A percentile compares a stretch with the other conserved stretches of the same genome.
Evolutionary conservation across 2,329 filamentous ascomycete genomes (phyloP).

Genomic region (Trichocomaceae sp.): DNA sequence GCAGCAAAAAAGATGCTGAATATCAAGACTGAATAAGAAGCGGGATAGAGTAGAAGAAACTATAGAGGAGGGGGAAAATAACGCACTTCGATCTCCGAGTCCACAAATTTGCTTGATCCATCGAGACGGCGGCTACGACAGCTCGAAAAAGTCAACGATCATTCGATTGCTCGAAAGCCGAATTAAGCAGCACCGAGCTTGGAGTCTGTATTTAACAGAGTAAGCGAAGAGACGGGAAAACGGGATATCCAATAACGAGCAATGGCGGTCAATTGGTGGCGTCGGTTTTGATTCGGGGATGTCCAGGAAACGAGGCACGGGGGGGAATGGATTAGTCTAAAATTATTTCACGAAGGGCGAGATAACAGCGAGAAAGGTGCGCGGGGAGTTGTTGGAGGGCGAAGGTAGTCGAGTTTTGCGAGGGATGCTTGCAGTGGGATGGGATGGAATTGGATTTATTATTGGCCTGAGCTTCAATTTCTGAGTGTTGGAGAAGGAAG

Average conservation of each 20-base stretch:
- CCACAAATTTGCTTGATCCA: slow-evolving; percentile 48
- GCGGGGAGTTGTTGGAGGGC: background rate
- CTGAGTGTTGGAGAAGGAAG: background rate
- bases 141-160: slow-evolving; percentile 32
- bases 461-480: background rate
- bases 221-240: slow-evolving; percentile 7
- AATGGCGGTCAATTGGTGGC: slow-evolving; percentile 3
- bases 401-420: background rate
- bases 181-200: slow-evolving; percentile 13
- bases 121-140: slow-evolving; percentile 31
- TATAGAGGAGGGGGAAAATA: background rate
- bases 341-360: background rate
- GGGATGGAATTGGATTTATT: background rate
- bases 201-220: background rate
- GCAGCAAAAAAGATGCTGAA: background rate
- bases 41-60: background rate
- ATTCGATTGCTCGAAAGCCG: slow-evolving; percentile 22
- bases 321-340: background rate
- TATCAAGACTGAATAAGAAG: slow-evolving; percentile 2
- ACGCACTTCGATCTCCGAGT: slow-evolving; percentile 45
- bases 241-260: background rate
- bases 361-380: background rate
- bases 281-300: background rate
- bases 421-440: background rate
- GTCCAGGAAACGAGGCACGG: background rate